Conservation (phyloP, 345 rosid species). For the Mercurialis annua region DNA sequence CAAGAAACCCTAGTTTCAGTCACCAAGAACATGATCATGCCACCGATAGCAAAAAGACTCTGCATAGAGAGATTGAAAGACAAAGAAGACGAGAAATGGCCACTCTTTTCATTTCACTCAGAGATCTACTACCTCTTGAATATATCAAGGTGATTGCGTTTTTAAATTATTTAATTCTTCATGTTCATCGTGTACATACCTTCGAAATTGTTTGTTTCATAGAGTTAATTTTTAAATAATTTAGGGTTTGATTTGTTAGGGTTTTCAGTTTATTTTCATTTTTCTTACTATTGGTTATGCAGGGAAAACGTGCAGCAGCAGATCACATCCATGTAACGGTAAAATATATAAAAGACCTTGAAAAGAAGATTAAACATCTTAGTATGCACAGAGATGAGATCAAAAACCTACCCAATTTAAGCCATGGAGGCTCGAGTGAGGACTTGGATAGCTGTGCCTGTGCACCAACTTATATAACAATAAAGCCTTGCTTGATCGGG, state of each 20-base stretch:
- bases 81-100: slow-evolving; percentile 19
- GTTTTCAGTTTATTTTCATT: not conserved
- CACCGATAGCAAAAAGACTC: not conserved
- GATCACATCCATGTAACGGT: slow-evolving; percentile 42
- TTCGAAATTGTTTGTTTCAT: too few species aligned
- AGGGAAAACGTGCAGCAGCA: slow-evolving; percentile 46
- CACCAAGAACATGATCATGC: not conserved
- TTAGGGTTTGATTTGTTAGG: too few species aligned
- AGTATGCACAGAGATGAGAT: slow-evolving; percentile 32
- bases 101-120: slow-evolving; percentile 7
- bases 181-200: not conserved
- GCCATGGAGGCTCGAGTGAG: not conserved
- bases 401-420: slow-evolving; percentile 23
- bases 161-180: not conserved
- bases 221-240: too few species aligned
- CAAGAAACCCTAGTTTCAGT: not conserved
- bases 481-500: slow-evolving; percentile 38
- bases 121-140: slow-evolving; percentile 12
- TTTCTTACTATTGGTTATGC: not conserved
- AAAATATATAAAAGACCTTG: slow-evolving; percentile 32
- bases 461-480: slow-evolving; percentile 23
- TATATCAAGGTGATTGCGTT: slow-evolving; percentile 9
- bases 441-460: slow-evolving; percentile 9
- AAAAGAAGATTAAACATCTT: slow-evolving; percentile 23
- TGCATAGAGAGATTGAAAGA: slow-evolving; percentile 14